These are phyloP conservation scores for Digitaria exilis DNA, from an alignment of 202 grass and related monocot species.

Conservation along the genomic window DNA sequence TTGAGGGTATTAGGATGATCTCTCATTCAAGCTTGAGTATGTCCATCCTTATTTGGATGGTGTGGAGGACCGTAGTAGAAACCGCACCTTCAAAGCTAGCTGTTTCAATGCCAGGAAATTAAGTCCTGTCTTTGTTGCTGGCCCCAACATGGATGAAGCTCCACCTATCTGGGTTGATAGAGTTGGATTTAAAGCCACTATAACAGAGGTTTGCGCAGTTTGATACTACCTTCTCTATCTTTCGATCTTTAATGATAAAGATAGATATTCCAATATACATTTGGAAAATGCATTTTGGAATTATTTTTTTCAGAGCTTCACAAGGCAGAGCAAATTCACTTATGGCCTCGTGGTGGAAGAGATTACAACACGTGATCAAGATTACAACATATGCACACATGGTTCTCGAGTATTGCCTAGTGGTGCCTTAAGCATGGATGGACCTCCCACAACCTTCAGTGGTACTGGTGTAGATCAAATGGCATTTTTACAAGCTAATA, in stretches of 20 bases:
- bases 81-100: conserved; percentile 87
- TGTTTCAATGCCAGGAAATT: conserved; percentile 92
- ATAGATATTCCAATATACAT: conserved; percentile 5
- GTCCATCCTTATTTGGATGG: conserved; percentile 93
- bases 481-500: conserved; percentile 87
- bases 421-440: conserved; percentile 82
- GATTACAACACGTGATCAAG: conserved; percentile 87
- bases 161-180: conserved; percentile 93
- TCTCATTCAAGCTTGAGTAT: conserved; percentile 93
- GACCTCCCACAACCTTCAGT: conserved; percentile 90
- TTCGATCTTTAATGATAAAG: conserved; percentile 5
- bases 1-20: conserved; percentile 65
- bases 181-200: conserved; percentile 90
- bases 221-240: not conserved
- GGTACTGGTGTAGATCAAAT: conserved; percentile 78
- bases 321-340: conserved; percentile 95
- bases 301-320: conserved; percentile 63
- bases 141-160: conserved; percentile 80
- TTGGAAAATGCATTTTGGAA: conserved; percentile 18
- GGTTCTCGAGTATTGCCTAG: conserved; percentile 72
- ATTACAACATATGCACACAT: conserved; percentile 79
- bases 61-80: conserved; percentile 60
- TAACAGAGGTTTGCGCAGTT: conserved; percentile 68
- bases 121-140: conserved; percentile 92
- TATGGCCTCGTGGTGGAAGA: conserved; percentile 91